Percentiles rank a stretch among this genome's conserved stretches.
phyloP scores from a whole-genome alignment of 169 alveolate genomes.

The Plasmodium billcollinsi region DNA sequence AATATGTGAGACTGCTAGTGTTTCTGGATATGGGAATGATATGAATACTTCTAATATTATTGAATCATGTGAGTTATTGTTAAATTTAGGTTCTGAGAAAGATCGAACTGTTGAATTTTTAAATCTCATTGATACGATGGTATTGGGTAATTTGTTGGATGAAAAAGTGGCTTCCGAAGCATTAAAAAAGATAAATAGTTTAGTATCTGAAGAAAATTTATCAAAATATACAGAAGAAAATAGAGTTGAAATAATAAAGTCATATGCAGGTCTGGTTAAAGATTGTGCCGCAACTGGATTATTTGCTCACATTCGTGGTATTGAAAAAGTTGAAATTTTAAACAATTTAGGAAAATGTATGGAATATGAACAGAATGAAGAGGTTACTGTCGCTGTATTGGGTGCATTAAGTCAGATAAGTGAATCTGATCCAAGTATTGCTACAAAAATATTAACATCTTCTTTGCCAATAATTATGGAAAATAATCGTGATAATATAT shows the following conservation, averaged over 20 bases:
- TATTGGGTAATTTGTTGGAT: slow-evolving; percentile 55
- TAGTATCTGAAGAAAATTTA: slow-evolving; percentile 63
- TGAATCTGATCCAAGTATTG: slow-evolving; percentile 71
- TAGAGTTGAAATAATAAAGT: slow-evolving; percentile 32
- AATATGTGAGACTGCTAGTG: slow-evolving; percentile 28
- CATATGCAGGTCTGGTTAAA: slow-evolving; percentile 51
- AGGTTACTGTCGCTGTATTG: slow-evolving; percentile 65
- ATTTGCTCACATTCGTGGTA: slow-evolving; percentile 56
- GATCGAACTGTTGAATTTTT: slow-evolving; percentile 70
- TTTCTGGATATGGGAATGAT: slow-evolving; percentile 57
- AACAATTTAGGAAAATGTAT: slow-evolving; percentile 78
- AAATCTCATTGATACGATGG: slow-evolving; percentile 52
- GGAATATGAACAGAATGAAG: slow-evolving; percentile 76
- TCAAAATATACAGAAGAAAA: slow-evolving; percentile 52
- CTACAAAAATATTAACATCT: slow-evolving; percentile 75
- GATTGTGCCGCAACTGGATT: slow-evolving; percentile 74
- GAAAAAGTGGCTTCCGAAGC: slow-evolving; percentile 69
- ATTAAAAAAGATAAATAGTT: slow-evolving; percentile 34
- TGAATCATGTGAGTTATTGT: slow-evolving; percentile 48
- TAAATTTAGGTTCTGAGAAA: slow-evolving; percentile 52
- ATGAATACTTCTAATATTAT: slow-evolving; percentile 42
- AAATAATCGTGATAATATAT: slow-evolving; percentile 61
- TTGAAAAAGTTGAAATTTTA: slow-evolving; percentile 79
- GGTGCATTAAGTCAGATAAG: slow-evolving; percentile 77
- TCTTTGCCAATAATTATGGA: slow-evolving; percentile 79